Evolutionary conservation across 169 alveolate genomes (phyloP), one percentile per base, ranked within the genome.

Genomic region (Cryptosporidium sp.): DNA sequence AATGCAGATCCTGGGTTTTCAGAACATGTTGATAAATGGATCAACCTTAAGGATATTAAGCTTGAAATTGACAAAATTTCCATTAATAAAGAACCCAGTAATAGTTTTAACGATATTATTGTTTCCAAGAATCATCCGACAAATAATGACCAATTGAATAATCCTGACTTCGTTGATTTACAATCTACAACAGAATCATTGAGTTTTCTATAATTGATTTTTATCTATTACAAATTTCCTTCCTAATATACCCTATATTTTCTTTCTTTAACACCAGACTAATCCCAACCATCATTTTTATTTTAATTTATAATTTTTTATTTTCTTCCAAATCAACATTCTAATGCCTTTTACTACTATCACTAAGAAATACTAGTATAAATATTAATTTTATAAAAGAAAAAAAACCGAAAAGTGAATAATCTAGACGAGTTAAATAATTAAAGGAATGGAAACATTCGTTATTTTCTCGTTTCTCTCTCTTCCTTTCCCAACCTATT

Each of bases 111-210:
- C 37, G 53, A 37, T 10, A 42, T 29, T 18, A 26, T 53, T 35
- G 9, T 8, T 16, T 21, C 33, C 9, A 21, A 42, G 29, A n/a
- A 29, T 10, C 14, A 48, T 21, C 45, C 7, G 52, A n/a, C 6
- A 51, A 23, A 6, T 21, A 52, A n/a, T 5, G 56, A 26, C 18
- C 31, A 18, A 16, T 33, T n/a, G 16, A n/a, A 33, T 23, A 39
- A 35, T 60, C 44, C 70, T 33, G 68, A 60, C 45, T 60, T 26
- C 42, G 8, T 73, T 21, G 70, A 73, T 60, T 16, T 73, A 65
- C 86, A 73, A 12, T 73, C 86, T 14, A 73, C 86, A 5, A 60
- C 86, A n/a, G 86, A 73, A n/a, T 73, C 86, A n/a, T 23, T 73
- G 56, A 73, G 70, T 10, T 60, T 73, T 42, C 18, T 39, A 3